Conservation (phyloP, 495 filamentous ascomycete species). For the Tuber microsphaerosporum region DNA sequence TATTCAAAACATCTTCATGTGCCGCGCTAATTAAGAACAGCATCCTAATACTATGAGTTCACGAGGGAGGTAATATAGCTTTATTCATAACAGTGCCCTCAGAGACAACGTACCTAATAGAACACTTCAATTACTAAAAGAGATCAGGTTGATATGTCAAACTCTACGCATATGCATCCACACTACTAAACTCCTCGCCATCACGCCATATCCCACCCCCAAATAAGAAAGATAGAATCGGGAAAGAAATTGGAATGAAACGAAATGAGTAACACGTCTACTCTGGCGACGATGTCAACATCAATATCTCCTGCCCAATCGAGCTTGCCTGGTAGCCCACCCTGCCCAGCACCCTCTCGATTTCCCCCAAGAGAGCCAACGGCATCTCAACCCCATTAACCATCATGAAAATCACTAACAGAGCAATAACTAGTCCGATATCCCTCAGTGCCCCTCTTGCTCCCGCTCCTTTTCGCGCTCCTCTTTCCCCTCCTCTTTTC, state of each 20-base stretch:
- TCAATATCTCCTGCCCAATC: neutral
- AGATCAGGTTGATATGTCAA: neutral
- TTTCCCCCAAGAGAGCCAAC: neutral
- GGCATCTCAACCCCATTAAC: neutral
- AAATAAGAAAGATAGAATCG: neutral
- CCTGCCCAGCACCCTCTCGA: neutral
- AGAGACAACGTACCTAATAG: neutral
- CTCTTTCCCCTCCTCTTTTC: neutral
- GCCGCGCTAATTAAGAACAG: neutral
- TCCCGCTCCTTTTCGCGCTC: neutral
- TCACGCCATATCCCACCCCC: neutral
- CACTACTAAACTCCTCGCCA: neutral
- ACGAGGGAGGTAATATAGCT: neutral
- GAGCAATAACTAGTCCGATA: neutral
- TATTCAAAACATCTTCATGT: neutral
- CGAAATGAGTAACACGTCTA: neutral
- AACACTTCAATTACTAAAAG: neutral
- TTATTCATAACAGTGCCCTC: neutral
- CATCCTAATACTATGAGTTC: neutral
- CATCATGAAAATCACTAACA: neutral
- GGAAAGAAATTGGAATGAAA: neutral
- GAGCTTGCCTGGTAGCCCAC: neutral
- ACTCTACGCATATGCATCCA: neutral
- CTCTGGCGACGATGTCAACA: neutral
- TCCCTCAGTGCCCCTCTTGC: neutral